Evolutionary conservation across 805 yeast species (phyloP), one percentile per base, ranked within the genome.

Genomic region (Teunomyces tritomae): DNA sequence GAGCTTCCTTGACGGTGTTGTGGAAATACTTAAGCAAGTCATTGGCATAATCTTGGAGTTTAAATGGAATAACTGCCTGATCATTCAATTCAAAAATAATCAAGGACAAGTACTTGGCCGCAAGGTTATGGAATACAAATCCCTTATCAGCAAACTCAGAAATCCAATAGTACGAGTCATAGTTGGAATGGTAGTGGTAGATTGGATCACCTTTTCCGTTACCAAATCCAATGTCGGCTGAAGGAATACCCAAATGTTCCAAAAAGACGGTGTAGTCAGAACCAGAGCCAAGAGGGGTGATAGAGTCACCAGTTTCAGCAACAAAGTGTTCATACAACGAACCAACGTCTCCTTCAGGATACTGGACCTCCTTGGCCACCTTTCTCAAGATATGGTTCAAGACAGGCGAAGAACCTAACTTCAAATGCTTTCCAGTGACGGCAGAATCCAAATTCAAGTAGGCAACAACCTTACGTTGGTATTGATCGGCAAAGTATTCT

Each of bases 231-330:
- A 82, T 61, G 44, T 75, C 74, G 8, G 81, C 73, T 0, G 86
- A 75, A 1, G 91, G 87, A 34, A 85, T 77, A 5, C 89, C 91
- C 53, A 84, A 61, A 58, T 80, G 83, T 56, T 79, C 78, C 61
- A 84, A 87, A 54, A 84, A 83, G 8, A 80, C 81, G 2, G 80
- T 72, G 56, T 71, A 78, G 57, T 81, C 85, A 1, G 84, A 71
- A 5, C 79, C 78, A 8, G 80, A 73, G 2, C 81, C 79, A 10
- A 81, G 67, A 16, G 68, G 57, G 2, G 57, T 61, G 42, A 82
- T 68, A 3, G 68, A 57, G 43, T 65, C 70, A 34, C 70, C 61
- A 11, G 58, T 57, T 7, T 61, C 55, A 47, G 59, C 20, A 0
- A 57, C 52, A 71, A 82, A 82, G 55, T 79, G 78, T 29, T 83